A percentile compares a stretch with the other conserved stretches of the same genome.
phyloP scores from a whole-genome alignment of 768 basidiomycete genomes.

The Auricularia sp. region DNA sequence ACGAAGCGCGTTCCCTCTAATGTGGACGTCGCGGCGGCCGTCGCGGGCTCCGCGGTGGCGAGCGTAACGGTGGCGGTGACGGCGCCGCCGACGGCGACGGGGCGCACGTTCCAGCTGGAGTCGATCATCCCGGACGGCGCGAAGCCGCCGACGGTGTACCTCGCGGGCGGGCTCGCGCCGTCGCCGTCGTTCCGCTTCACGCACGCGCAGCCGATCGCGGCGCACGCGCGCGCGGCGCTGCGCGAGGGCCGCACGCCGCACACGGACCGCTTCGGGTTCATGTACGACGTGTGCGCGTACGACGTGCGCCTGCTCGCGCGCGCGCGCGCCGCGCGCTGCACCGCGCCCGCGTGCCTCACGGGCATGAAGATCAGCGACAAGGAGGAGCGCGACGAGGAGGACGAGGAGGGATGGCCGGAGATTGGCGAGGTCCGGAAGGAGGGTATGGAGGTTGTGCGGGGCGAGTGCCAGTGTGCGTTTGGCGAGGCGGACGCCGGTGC shows the following conservation, averaged over 20 bases:
- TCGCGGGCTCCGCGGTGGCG: not conserved
- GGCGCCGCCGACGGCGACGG: slow-evolving; percentile 12
- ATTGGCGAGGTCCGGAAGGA: slow-evolving; percentile 8
- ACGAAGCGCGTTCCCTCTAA: not conserved
- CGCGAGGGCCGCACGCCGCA: slow-evolving; percentile 7
- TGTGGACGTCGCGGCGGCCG: not conserved
- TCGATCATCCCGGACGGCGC: slow-evolving; percentile 71
- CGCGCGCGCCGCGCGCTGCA: slow-evolving; percentile 59
- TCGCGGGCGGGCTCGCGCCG: slow-evolving; percentile 34
- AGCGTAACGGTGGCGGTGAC: not conserved
- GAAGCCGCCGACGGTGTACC: slow-evolving; percentile 78
- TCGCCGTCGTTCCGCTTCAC: slow-evolving; percentile 8
- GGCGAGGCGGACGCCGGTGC: slow-evolving; percentile 15
- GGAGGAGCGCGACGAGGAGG: slow-evolving; percentile 59
- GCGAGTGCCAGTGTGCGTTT: slow-evolving; percentile 32
- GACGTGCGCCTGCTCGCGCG: slow-evolving; percentile 68
- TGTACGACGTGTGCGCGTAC: slow-evolving; percentile 76
- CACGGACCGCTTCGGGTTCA: slow-evolving; percentile 84
- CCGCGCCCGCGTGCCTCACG: slow-evolving; percentile 76
- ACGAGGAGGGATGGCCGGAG: slow-evolving; percentile 32
- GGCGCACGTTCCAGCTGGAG: slow-evolving; percentile 30
- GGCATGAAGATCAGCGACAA: slow-evolving; percentile 83
- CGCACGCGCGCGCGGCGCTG: not conserved
- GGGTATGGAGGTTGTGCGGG: slow-evolving; percentile 36
- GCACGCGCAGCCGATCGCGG: not conserved